phyloP scores from a whole-genome alignment of 2,329 filamentous ascomycete species.

The Phyllosticta citriasiana region DNA sequence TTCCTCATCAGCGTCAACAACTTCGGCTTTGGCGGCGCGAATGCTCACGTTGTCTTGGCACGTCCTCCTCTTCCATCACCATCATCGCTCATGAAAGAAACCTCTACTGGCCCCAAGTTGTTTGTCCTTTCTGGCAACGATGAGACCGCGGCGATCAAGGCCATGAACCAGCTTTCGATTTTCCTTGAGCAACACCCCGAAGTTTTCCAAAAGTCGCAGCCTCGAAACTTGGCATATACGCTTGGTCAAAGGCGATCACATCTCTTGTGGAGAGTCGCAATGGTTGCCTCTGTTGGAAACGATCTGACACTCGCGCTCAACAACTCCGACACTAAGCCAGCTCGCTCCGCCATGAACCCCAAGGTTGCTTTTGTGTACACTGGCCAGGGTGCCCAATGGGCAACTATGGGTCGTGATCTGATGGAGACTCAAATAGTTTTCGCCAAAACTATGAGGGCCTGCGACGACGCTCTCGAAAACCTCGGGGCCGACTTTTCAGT shows the following conservation, averaged over 20 bases:
- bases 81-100: constrained; percentile 1
- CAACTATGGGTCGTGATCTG: constrained; percentile 12
- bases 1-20: constrained; percentile 11
- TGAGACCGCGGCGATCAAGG: neutral
- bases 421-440: constrained; percentile 9
- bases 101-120: neutral
- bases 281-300: constrained; percentile 1
- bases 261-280: neutral
- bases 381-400: constrained; percentile 24
- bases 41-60: constrained; percentile 11
- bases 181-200: constrained; percentile 10
- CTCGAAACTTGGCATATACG: constrained; percentile 9
- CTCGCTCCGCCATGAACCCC: neutral
- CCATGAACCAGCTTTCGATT: constrained; percentile 1
- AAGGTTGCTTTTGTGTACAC: constrained; percentile 19
- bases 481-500: constrained; percentile 13
- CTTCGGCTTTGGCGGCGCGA: constrained; percentile 12
- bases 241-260: constrained; percentile 8
- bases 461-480: constrained; percentile 8
- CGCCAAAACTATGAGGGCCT: neutral
- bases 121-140: constrained; percentile 9
- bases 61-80: neutral
- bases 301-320: constrained; percentile 3
- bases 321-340: neutral
- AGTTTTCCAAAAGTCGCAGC: constrained; percentile 6